Percentiles rank a stretch among this genome's conserved stretches.
phyloP scores from a whole-genome alignment of 306 rosid species.

The Sesbania bispinosa region DNA sequence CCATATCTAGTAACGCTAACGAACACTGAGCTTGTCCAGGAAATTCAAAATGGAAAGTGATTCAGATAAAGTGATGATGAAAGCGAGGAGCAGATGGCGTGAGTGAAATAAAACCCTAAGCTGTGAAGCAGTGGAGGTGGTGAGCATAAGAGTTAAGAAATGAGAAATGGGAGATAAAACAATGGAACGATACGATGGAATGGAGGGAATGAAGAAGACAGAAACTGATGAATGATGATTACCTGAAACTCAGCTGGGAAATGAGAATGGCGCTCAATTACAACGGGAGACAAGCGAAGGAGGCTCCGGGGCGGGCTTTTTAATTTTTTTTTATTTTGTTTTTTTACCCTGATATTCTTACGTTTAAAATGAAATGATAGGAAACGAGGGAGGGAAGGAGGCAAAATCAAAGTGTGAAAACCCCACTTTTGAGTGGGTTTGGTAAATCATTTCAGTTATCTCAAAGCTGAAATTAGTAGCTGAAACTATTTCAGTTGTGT shows the following conservation, averaged over 20 bases:
- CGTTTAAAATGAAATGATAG: not conserved
- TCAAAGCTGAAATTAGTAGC: too few species aligned
- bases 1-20: constrained; percentile 43
- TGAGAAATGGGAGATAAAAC: not conserved
- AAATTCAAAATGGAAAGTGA: constrained; percentile 1
- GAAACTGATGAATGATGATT: not conserved
- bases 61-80: not conserved
- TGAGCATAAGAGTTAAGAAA: not conserved
- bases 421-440: too few species aligned
- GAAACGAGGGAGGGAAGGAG: not conserved
- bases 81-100: not conserved
- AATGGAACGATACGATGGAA: not conserved
- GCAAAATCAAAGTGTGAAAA: too few species aligned
- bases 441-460: too few species aligned
- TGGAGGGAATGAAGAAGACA: too few species aligned
- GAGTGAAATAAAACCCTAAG: constrained; percentile 29
- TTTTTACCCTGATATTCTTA: not conserved
- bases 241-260: not conserved
- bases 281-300: not conserved
- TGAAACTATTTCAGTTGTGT: too few species aligned
- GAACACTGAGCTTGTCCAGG: not conserved
- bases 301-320: not conserved
- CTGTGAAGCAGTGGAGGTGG: not conserved
- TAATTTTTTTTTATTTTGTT: not conserved
- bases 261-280: not conserved